These are phyloP conservation scores for Bidens hawaiensis DNA, from an alignment of 140 eudicot genomes.

Conservation along the genomic window DNA sequence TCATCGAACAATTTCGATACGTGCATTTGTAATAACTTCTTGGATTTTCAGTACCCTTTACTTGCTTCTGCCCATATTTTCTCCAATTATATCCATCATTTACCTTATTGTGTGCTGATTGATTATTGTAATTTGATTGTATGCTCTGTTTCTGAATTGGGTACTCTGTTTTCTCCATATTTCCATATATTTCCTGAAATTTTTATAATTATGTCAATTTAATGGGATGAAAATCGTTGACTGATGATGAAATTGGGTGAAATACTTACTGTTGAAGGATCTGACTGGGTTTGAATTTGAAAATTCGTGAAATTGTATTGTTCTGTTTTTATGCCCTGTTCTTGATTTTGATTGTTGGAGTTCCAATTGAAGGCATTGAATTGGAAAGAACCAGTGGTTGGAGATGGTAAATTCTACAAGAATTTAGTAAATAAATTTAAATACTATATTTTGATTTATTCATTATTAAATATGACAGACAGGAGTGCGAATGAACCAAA, in stretches of 20 bases:
- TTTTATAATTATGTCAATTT: neutral
- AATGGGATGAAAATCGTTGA: neutral
- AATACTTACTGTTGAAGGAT: constrained; percentile 13
- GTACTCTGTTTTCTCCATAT: constrained; percentile 27
- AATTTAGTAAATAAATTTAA: neutral
- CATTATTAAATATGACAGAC: neutral
- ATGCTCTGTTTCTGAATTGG: constrained; percentile 22
- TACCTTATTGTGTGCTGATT: constrained; percentile 30
- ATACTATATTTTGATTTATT: neutral
- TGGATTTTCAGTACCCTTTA: constrained; percentile 73
- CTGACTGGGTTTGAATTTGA: constrained; percentile 41
- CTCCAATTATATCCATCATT: constrained; percentile 76
- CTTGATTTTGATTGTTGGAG: constrained; percentile 24
- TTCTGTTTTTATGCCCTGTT: constrained; percentile 31
- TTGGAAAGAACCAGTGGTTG: constrained; percentile 43
- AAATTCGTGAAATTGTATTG: constrained; percentile 37
- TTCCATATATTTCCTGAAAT: constrained; percentile 35
- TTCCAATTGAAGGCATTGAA: constrained; percentile 20
- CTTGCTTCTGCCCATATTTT: constrained; percentile 69
- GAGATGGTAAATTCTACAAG: constrained; percentile 33
- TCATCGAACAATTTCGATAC: constrained; percentile 44
- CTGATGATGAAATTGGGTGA: constrained; percentile 5
- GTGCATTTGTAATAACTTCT: constrained; percentile 74
- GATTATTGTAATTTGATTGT: constrained; percentile 21
- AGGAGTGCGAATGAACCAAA: too few relatives aligned